Conservation (phyloP, 441 rosid genomes). For the Populus hybrid region DNA sequence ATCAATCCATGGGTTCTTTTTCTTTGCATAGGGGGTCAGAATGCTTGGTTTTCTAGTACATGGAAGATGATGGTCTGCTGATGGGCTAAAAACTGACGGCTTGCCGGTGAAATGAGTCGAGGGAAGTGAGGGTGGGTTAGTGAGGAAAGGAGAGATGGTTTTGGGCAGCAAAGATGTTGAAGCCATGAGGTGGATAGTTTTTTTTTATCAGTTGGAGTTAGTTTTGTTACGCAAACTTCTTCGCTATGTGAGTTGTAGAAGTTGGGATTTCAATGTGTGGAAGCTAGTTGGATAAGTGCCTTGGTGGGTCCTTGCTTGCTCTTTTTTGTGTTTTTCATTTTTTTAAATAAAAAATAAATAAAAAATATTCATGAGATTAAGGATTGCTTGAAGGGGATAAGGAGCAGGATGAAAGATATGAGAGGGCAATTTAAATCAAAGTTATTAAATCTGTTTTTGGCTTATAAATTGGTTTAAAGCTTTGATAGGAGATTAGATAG, state of each 20-base stretch:
- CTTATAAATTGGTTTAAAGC: too few species aligned
- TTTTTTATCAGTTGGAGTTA: neutral
- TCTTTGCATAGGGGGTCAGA: conserved; percentile 42
- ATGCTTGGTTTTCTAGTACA: conserved; percentile 19
- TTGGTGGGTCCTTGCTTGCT: conserved; percentile 22
- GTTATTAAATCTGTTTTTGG: too few species aligned
- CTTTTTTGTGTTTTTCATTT: neutral
- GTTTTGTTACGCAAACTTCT: neutral
- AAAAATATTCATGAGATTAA: too few species aligned
- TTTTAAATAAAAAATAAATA: neutral
- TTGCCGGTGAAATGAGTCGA: conserved; percentile 25
- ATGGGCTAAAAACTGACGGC: conserved; percentile 20
- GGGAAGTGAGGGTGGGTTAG: conserved; percentile 35
- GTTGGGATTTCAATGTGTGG: conserved; percentile 42
- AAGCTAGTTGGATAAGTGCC: conserved; percentile 49
- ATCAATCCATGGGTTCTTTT: conserved; percentile 83
- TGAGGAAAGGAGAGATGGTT: conserved; percentile 43
- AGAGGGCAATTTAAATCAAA: too few species aligned
- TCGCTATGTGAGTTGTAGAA: neutral
- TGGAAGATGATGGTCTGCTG: conserved; percentile 29
- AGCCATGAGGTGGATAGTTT: conserved; percentile 40
- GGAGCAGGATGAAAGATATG: too few species aligned
- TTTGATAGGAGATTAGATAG: too few species aligned
- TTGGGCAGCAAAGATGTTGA: conserved; percentile 53
- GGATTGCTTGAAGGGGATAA: too few species aligned